A percentile compares a stretch with the other conserved stretches of the same genome.
Conservation (phyloP, 768 basidiomycete species). For the Pleurotus sapidus region DNA sequence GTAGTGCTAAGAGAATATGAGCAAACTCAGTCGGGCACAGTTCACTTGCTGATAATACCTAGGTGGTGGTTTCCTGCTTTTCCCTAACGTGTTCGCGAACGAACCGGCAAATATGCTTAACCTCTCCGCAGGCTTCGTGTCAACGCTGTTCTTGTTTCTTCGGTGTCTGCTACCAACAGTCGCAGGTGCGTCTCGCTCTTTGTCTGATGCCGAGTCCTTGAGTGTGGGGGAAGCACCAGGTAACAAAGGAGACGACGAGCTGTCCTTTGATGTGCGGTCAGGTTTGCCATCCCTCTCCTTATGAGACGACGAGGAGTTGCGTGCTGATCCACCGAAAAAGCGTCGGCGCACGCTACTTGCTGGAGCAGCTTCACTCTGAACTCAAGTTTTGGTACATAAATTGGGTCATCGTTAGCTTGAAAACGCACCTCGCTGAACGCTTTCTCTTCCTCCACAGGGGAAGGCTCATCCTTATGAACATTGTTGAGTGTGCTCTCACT, state of each 20-base stretch:
- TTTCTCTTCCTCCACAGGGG: slow-evolving; percentile 42
- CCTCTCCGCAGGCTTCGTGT: slow-evolving; percentile 48
- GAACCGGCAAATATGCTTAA: slow-evolving; percentile 80
- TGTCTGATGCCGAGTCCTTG: slow-evolving; percentile 26
- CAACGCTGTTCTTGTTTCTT: slow-evolving; percentile 49
- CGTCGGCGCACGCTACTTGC: slow-evolving; percentile 42
- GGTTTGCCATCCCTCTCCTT: slow-evolving; percentile 11
- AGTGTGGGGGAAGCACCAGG: slow-evolving; percentile 22
- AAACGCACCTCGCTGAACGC: slow-evolving; percentile 66
- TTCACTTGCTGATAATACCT: slow-evolving; percentile 58
- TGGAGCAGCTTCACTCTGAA: slow-evolving; percentile 48
- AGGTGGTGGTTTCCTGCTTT: slow-evolving; percentile 79
- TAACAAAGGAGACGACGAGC: slow-evolving; percentile 14
- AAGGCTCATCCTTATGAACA: slow-evolving; percentile 20
- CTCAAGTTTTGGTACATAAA: background rate
- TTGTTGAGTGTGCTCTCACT: slow-evolving; percentile 57
- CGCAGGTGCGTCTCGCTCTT: slow-evolving; percentile 23
- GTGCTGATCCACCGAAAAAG: slow-evolving; percentile 58
- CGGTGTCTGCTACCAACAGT: slow-evolving; percentile 32
- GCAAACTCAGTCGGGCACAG: background rate
- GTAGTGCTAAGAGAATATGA: slow-evolving; percentile 25
- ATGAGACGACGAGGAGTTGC: slow-evolving; percentile 33
- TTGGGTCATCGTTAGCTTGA: background rate
- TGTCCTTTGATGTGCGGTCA: slow-evolving; percentile 4
- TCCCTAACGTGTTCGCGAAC: slow-evolving; percentile 59